Evolutionary conservation across 208 protist species (phyloP).

Genomic region (Acanthamoeba lenticulata): DNA sequence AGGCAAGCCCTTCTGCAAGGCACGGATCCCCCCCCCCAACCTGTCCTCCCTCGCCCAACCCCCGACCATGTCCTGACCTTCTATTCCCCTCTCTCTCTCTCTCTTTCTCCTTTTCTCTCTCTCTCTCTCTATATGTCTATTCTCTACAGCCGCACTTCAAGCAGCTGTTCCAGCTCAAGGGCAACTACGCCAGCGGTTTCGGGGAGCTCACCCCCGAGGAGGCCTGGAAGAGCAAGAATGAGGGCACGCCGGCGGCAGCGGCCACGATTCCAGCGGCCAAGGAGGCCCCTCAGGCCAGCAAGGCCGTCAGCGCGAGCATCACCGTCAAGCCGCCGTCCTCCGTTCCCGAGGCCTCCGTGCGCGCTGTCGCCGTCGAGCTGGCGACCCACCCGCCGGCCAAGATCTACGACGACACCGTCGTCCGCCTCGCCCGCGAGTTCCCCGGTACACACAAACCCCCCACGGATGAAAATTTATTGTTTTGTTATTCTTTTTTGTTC

Average conservation of each 20-base stretch:
- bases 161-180: conserved; percentile 82
- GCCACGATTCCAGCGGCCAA: neutral
- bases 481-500: neutral
- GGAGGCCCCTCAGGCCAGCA: neutral
- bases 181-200: conserved; percentile 82
- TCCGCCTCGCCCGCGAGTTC: conserved; percentile 1
- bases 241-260: neutral
- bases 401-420: conserved; percentile 46
- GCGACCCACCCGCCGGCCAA: neutral
- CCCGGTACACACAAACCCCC: neutral
- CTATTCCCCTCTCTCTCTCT: no score
- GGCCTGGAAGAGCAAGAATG: conserved; percentile 67
- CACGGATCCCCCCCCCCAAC: neutral
- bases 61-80: no score
- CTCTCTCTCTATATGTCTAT: neutral
- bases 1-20: conserved; percentile 75
- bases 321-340: neutral
- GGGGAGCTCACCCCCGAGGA: conserved; percentile 71
- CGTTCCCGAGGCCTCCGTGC: neutral
- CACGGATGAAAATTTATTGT: neutral
- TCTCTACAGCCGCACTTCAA: conserved; percentile 76
- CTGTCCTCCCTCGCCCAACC: neutral
- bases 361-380: neutral
- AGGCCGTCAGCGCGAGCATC: neutral
- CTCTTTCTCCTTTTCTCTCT: no score